These are phyloP conservation scores for Paramecium octaurelia DNA, from an alignment of 73 alveolate species.

Conservation along the genomic window DNA sequence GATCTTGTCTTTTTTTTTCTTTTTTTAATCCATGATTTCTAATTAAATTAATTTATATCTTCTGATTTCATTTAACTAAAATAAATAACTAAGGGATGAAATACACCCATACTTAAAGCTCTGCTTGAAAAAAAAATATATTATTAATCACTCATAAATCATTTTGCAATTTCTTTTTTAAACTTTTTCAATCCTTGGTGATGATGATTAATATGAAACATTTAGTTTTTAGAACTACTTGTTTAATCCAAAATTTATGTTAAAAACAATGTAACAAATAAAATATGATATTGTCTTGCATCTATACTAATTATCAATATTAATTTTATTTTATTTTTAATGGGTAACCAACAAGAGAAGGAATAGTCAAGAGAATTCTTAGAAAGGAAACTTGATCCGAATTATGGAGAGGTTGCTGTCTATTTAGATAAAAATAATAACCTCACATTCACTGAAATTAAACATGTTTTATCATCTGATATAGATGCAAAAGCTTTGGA, in stretches of 20 bases:
- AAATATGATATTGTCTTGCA: too few species aligned
- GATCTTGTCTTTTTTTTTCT: background rate
- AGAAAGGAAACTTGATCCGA: slow-evolving; percentile 13
- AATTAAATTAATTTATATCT: background rate
- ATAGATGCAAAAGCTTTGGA: background rate
- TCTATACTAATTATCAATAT: too few species aligned
- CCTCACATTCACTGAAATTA: background rate
- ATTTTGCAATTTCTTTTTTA: too few species aligned
- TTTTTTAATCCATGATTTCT: background rate
- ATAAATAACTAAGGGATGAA: background rate
- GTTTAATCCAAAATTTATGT: too few species aligned
- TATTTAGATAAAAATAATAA: background rate
- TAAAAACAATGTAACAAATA: too few species aligned
- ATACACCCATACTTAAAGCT: too few species aligned
- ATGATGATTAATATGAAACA: too few species aligned
- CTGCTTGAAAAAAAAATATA: too few species aligned
- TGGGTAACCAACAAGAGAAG: background rate
- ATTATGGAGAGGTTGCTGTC: background rate
- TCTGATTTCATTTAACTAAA: background rate
- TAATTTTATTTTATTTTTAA: background rate
- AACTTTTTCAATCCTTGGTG: too few species aligned
- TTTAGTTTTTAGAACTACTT: too few species aligned
- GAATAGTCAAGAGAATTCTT: background rate
- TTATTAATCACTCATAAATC: too few species aligned
- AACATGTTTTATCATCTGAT: background rate